Base-by-base conservation (phyloP, 441 rosid genomes). In the Gossypium schwendimanii region DNA sequence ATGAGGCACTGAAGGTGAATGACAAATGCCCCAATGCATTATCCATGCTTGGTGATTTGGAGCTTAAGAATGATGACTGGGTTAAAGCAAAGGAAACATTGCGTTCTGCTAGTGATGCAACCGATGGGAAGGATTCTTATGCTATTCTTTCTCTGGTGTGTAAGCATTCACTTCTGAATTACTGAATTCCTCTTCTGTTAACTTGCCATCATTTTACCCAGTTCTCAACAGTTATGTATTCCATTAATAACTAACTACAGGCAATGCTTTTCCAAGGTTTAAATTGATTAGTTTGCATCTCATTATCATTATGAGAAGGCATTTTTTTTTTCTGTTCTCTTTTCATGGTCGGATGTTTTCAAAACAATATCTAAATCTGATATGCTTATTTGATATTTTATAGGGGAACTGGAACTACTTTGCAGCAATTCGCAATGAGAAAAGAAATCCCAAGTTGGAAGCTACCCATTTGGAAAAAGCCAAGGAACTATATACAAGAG, bases 61-160 rank as follows among this genome's bases (percentile, higher is more conserved):
- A 96, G 87, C 98, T 96, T 72, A 96, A 93, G 86, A 96, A 90
- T 78, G 99, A 96, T 85, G 98, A 96, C 76, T 96, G 99, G 99
- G 99, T 96, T 60, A 96, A 90, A 84, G 99, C 99, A 64, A 96
- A 96, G 81, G 99, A 96, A 82, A 96, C 99, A 55, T 84, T 91
- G 63, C 94, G 97, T 70, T 90, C 99, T 81, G 98, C 97, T 73
- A 90, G 85, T 85, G 98, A 96, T 81, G 97, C 92, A 63, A 87
- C 97, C 17, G 94, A 89, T 57, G 99, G 98, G 85, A 96, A 93
- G 82, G 98, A 96, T 80, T 96, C 98, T 83, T 96, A 91, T 83
- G 87, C 98, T 11, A 88, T 81, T 74, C 96, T 96, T 63, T 89
- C 97, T 83, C 86, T 96, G 97, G 98, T 96, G 79, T 26, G 81